Percentiles rank a stretch among this genome's conserved stretches.
Evolutionary conservation across 2,329 filamentous ascomycete genomes (phyloP).

Genomic region (Penicillium sp.): DNA sequence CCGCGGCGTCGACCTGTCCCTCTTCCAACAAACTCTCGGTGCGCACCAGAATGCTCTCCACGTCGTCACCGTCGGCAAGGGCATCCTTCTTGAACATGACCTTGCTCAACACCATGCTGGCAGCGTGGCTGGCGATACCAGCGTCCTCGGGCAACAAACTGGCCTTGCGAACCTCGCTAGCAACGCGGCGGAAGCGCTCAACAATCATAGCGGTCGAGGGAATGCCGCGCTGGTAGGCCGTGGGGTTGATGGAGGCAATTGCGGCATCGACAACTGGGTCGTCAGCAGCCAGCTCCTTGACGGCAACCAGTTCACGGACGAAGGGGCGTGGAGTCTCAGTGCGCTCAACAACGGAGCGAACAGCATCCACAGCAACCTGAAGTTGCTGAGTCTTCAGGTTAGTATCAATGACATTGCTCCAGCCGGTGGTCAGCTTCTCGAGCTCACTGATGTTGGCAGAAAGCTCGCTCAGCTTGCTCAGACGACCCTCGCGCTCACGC

Average conservation of each 20-base stretch:
- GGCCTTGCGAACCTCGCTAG: conserved; percentile 89
- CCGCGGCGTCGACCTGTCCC: conserved; percentile 85
- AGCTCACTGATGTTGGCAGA: conserved; percentile 76
- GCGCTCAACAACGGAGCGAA: conserved; percentile 78
- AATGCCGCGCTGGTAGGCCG: conserved; percentile 89
- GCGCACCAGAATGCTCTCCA: conserved; percentile 87
- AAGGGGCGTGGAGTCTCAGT: conserved; percentile 77
- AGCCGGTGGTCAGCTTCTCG: conserved; percentile 81
- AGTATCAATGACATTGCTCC: conserved; percentile 85
- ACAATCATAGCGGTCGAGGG: conserved; percentile 81
- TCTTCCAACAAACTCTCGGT: conserved; percentile 91
- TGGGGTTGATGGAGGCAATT: conserved; percentile 93
- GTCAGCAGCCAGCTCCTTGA: conserved; percentile 85
- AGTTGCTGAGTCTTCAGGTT: conserved; percentile 95
- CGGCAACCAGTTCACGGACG: conserved; percentile 84
- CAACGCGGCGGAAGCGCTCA: conserved; percentile 92
- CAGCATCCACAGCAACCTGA: conserved; percentile 91
- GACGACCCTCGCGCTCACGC: conserved; percentile 79
- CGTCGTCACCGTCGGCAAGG: conserved; percentile 78
- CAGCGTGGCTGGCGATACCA: conserved; percentile 90
- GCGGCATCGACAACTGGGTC: conserved; percentile 88
- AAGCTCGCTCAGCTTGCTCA: conserved; percentile 82
- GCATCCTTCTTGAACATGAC: conserved; percentile 95
- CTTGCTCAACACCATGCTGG: conserved; percentile 85
- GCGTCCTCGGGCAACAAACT: conserved; percentile 89